phyloP scores from a whole-genome alignment of 129 eudicot species.

The Centrapalus pauciflorus region DNA sequence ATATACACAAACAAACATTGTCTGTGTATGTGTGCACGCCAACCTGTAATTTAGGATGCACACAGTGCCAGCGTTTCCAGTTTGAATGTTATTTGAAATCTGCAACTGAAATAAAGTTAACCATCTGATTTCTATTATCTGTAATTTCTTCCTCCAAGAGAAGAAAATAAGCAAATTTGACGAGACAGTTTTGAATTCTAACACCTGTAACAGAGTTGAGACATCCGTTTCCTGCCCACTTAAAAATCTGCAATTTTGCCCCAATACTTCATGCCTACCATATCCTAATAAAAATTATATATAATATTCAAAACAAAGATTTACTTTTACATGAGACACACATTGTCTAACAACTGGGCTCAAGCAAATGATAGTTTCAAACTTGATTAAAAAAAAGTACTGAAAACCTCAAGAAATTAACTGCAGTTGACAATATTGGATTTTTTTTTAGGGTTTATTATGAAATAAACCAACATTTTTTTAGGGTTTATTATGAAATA shows the following conservation, averaged over 20 bases:
- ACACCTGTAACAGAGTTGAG: conserved; percentile 53
- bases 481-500: too few relatives aligned
- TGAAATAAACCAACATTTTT: too few relatives aligned
- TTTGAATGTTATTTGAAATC: conserved; percentile 59
- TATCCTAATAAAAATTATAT: conserved; percentile 45
- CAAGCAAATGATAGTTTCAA: neutral
- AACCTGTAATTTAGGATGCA: conserved; percentile 89
- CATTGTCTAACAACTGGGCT: neutral
- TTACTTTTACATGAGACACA: neutral
- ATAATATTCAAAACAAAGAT: neutral
- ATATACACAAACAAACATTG: neutral
- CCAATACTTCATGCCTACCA: conserved; percentile 74
- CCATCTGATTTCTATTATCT: neutral
- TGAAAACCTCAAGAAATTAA: neutral
- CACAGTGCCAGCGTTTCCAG: conserved; percentile 56
- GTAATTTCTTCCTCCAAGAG: neutral
- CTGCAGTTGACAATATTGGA: too few relatives aligned
- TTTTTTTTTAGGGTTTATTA: too few relatives aligned
- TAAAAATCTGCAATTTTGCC: conserved; percentile 65
- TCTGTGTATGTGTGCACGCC: conserved; percentile 7
- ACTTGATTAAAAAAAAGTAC: neutral
- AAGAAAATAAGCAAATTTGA: neutral
- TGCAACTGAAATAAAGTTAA: conserved; percentile 25
- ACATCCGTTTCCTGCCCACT: conserved; percentile 70
- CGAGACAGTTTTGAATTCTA: conserved; percentile 6